These are phyloP conservation scores for Calonectria henricotiae DNA, from an alignment of 2,329 filamentous ascomycete species.

Conservation along the genomic window DNA sequence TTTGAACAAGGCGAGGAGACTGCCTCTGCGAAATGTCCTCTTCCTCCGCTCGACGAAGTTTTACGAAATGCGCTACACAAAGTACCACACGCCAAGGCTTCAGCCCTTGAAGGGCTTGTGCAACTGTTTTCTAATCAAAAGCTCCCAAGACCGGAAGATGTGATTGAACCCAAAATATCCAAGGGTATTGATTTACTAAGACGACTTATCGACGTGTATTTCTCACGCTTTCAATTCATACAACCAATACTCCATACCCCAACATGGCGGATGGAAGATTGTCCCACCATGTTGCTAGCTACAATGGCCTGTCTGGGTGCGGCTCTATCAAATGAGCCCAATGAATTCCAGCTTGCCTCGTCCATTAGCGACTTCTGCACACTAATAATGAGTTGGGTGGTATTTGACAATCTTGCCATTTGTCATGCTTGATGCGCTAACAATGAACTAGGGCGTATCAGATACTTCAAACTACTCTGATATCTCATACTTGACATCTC, in stretches of 20 bases:
- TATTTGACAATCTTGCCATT: constrained; percentile 26
- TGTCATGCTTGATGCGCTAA: background rate
- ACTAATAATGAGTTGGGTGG: constrained; percentile 53
- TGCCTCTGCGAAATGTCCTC: constrained; percentile 32
- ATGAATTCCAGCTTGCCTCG: constrained; percentile 41
- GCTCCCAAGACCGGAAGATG: constrained; percentile 40
- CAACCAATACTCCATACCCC: constrained; percentile 54
- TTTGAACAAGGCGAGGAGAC: constrained; percentile 45
- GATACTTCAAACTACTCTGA: constrained; percentile 50
- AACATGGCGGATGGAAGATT: constrained; percentile 49
- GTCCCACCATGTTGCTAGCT: constrained; percentile 50
- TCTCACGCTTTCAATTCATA: constrained; percentile 52
- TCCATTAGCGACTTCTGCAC: constrained; percentile 51
- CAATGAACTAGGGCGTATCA: constrained; percentile 42
- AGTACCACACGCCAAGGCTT: background rate
- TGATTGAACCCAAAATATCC: constrained; percentile 34
- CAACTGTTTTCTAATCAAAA: constrained; percentile 49
- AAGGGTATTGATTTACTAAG: constrained; percentile 47
- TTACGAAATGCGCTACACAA: constrained; percentile 31
- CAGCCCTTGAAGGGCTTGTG: constrained; percentile 43
- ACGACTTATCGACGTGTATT: constrained; percentile 49
- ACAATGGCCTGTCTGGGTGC: constrained; percentile 55
- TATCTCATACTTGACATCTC: constrained; percentile 51
- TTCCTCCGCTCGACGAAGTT: constrained; percentile 47
- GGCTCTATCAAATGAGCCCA: constrained; percentile 42